These are phyloP conservation scores for Aureobasidium musti DNA, from an alignment of 2,329 filamentous ascomycete species.

Conservation along the genomic window DNA sequence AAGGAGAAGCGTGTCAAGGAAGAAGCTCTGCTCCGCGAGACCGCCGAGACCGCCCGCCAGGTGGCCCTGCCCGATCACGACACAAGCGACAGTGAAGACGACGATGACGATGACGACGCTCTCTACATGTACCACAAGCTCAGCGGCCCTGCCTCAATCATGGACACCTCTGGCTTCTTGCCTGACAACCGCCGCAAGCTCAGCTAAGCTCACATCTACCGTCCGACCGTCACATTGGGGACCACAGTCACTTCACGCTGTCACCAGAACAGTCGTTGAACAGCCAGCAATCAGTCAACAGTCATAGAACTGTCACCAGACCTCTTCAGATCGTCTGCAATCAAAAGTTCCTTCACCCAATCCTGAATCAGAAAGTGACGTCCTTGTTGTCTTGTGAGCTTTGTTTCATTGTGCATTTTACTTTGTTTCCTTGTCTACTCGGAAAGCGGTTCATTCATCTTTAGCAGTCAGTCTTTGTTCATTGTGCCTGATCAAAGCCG, in stretches of 20 bases:
- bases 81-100: not conserved
- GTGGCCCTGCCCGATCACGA: not conserved
- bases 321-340: not conserved
- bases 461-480: not conserved
- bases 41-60: not conserved
- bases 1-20: slow-evolving; percentile 1
- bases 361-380: not conserved
- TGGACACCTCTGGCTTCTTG: not conserved
- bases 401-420: not conserved
- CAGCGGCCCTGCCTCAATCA: not conserved
- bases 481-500: not conserved
- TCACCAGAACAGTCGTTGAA: too few species aligned
- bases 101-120: not conserved
- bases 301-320: not conserved
- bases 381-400: not conserved
- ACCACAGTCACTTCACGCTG: too few species aligned
- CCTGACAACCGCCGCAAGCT: not conserved
- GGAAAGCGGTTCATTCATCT: not conserved
- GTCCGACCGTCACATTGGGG: not conserved
- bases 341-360: not conserved
- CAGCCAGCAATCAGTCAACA: too few species aligned
- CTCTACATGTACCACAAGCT: not conserved
- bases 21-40: not conserved
- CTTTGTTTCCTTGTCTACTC: not conserved
- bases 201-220: not conserved